Percentiles rank a stretch among this genome's conserved stretches.
phyloP scores from a whole-genome alignment of 352 stramenopile species.

The Globisporangium parvum region DNA sequence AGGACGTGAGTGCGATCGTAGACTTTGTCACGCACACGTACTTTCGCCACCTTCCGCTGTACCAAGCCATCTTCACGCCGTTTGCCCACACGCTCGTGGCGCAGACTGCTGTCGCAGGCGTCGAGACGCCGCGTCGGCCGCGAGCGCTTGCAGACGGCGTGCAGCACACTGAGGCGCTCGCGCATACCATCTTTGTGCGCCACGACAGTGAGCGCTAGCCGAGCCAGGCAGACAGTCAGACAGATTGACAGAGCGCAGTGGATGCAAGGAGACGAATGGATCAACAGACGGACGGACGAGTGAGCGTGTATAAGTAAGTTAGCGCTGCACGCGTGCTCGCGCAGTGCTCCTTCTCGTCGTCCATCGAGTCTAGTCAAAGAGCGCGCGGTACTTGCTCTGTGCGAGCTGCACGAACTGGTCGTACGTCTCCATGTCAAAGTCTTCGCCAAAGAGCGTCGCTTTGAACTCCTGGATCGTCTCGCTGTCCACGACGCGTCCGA shows the following conservation, averaged over 20 bases:
- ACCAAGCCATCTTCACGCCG: conserved; percentile 78
- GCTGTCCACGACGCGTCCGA: conserved; percentile 62
- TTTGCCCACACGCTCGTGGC: conserved; percentile 46
- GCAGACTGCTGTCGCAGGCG: conserved; percentile 34
- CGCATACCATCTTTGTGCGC: no score
- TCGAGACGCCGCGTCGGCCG: conserved; percentile 32
- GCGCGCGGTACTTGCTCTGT: conserved; percentile 58
- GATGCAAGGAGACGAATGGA: neutral
- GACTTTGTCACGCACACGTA: conserved; percentile 77
- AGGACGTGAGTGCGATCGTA: conserved; percentile 48
- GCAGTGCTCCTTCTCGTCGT: no score
- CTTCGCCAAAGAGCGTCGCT: conserved; percentile 75
- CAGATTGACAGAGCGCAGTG: neutral
- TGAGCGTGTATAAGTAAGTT: neutral
- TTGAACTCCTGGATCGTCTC: conserved; percentile 84
- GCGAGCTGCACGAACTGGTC: conserved; percentile 76
- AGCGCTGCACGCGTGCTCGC: neutral
- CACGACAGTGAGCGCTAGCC: no score
- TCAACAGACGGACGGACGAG: neutral
- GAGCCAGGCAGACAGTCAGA: no score
- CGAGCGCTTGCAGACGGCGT: conserved; percentile 34
- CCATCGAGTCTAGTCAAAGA: conserved; percentile 52
- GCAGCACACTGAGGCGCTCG: conserved; percentile 18
- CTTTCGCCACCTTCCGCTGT: conserved; percentile 74
- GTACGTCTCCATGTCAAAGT: conserved; percentile 79